Percentiles rank a stretch among this genome's conserved stretches.
Evolutionary conservation across 441 rosid genomes (phyloP).

Genomic region (Pelargonium myrrhifolium): DNA sequence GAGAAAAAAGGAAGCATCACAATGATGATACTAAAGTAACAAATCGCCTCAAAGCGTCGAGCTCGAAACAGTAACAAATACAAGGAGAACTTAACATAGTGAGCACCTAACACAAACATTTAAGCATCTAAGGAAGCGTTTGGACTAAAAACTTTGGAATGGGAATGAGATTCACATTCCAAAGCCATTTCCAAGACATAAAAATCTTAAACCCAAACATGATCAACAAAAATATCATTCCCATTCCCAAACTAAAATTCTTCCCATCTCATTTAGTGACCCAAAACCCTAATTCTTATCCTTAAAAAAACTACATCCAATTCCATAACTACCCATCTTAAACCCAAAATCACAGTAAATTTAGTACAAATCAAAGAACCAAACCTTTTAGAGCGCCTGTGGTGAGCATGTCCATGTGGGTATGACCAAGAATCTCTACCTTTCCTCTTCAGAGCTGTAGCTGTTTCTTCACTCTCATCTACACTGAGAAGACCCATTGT

Average conservation of each 20-base stretch:
- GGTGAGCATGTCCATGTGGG: constrained; percentile 30
- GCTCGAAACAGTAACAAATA: too few relatives aligned
- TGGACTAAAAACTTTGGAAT: too few relatives aligned
- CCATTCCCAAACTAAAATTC: neutral
- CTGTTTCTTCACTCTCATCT: constrained; percentile 22
- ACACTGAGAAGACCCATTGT: constrained; percentile 38
- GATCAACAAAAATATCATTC: neutral
- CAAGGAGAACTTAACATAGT: too few relatives aligned
- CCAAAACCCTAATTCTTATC: too few relatives aligned
- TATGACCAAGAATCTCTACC: constrained; percentile 28
- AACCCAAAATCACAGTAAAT: neutral
- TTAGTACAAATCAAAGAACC: neutral
- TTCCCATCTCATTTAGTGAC: neutral
- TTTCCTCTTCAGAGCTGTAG: constrained; percentile 22
- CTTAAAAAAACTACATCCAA: too few relatives aligned
- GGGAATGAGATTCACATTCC: too few relatives aligned
- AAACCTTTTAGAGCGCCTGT: constrained; percentile 74
- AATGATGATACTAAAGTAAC: too few relatives aligned
- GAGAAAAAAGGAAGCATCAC: too few relatives aligned
- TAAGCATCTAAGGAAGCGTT: too few relatives aligned
- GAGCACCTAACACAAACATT: too few relatives aligned
- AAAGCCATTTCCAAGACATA: too few relatives aligned
- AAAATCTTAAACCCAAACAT: neutral
- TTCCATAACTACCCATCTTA: neutral
- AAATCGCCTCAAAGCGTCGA: too few relatives aligned